Base-by-base conservation (phyloP, 2,329 filamentous ascomycete genomes). In the Hypoxylon rubiginosum region DNA sequence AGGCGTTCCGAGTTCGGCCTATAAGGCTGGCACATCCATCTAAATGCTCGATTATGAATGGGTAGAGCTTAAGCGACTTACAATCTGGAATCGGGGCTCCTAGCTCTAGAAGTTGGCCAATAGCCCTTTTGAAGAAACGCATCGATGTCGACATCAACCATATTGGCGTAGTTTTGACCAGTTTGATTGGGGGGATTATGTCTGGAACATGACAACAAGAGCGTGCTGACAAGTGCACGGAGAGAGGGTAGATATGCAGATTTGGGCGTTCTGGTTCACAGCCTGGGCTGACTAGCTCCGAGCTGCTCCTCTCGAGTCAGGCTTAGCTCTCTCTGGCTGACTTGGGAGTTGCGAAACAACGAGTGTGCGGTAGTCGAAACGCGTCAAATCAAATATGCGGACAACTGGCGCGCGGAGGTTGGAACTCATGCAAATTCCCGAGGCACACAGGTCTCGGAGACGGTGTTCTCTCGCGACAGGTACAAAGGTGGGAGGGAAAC, bases 51-150 rank as follows among this genome's bases (percentile, higher is more conserved):
- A n/a, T 13, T 49, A n/a, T 19, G 34, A 60, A 41, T 46, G 48
- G 55, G 52, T 66, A 50, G 46, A 62, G 34, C 28, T 63, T 24
- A 49, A 60, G 55, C 26, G 39, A 75, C 75, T 75, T 70, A 76
- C 75, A 53, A 60, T 52, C 68, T 66, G 49, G 71, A 59, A 54
- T 72, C 68, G 46, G 73, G 66, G 55, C 68, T 75, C 48, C 60
- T 70, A 30, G 71, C 73, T 65, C 71, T 73, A 36, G 74, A 74
- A 60, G 52, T 76, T 32, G 70, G 67, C 75, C 75, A 77, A 70
- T 76, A 77, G 59, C 75, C 76, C 48, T 74, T 72, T 54, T 70
- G 69, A 59, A 77, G 62, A 60, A 76, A 64, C 28, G 72, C 66
- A 15, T 76, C 71, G 49, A 78, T 57, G 48, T 74, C 72, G 45